phyloP scores from a whole-genome alignment of 495 filamentous ascomycete species.

The Podospora comata region DNA sequence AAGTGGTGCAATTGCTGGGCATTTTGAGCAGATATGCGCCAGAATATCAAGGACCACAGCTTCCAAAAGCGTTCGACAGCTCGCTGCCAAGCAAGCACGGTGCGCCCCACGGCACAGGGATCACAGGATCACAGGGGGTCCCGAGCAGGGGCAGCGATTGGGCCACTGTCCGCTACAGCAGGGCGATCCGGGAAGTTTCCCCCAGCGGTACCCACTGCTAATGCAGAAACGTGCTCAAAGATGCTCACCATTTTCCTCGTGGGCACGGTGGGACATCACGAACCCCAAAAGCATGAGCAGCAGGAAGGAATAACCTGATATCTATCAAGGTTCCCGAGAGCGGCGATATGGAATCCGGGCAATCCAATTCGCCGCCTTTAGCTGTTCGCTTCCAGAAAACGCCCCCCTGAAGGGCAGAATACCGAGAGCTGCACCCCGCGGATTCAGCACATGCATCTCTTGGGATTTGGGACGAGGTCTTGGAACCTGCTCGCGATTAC shows the following conservation, averaged over 20 bases:
- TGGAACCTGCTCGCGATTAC: not conserved
- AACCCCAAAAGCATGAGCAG: not conserved
- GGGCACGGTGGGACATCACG: not conserved
- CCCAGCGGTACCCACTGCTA: constrained; percentile 15
- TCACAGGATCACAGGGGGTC: not conserved
- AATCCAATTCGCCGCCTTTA: not conserved
- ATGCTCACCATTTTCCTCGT: constrained; percentile 16
- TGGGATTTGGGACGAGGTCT: not conserved
- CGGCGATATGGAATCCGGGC: not conserved
- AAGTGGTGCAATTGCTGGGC: not conserved
- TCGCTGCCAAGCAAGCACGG: constrained; percentile 11
- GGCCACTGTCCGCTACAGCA: constrained; percentile 5
- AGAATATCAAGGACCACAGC: constrained; percentile 5
- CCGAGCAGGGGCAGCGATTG: not conserved
- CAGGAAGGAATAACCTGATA: not conserved
- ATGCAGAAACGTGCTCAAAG: constrained; percentile 31
- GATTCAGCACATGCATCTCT: not conserved
- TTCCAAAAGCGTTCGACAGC: constrained; percentile 5
- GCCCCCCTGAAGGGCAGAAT: not conserved
- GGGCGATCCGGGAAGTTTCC: not conserved
- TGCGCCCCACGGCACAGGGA: constrained; percentile 1
- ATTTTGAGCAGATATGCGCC: constrained; percentile 19
- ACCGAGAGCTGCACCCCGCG: not conserved
- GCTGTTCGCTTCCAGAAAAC: not conserved
- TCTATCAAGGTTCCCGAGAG: not conserved